Base-by-base conservation (phyloP, 306 rosid genomes). In the Lagenaria siceraria region DNA sequence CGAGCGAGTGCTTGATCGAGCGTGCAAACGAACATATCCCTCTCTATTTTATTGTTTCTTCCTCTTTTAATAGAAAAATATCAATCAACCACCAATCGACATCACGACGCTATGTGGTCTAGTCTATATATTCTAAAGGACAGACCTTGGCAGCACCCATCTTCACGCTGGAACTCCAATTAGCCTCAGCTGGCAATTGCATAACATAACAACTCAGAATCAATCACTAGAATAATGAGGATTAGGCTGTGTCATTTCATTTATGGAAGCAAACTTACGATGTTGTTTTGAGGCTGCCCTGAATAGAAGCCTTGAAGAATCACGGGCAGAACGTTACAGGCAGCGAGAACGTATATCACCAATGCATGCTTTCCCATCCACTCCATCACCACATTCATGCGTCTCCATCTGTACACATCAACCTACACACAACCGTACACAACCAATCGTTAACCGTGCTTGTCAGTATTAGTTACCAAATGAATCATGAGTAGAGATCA, bases 311-410 rank as follows among this genome's bases (percentile, higher is more conserved):
- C 99, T 76, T 88, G 97, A 65, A 96, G 78, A 81, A 92, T 51
- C 80, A 96, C 81, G 12, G 99, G 99, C 53, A 96, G 80, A 68
- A 96, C 78, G 13, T 96, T 92, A 96, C 99, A 89, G 77, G 97
- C 98, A 1, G 88, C 88, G 15, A 96, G 88, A 60, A 87, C 65
- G 77, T 80, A 96, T 33, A 96, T 92, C 83, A 88, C 82, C 63
- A 96, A 81, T 8, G 99, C 99, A 82, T 96, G 97, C 91, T 58
- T 87, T 19, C 99, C 99, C 88, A 90, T 89, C 99, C 97, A 96
- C 87, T 96, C 90, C 83, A 89, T 54, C 79, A 92, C 84, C 72
- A 55, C 54, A 10, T 85, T 83, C 75, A 83, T 64, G 25, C 96
- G 93, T 61, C 83, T 83, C 75, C 85, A 92, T 53, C 92, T 89